phyloP scores from a whole-genome alignment of 2,329 filamentous ascomycete species.

The Alternaria tenuissima region DNA sequence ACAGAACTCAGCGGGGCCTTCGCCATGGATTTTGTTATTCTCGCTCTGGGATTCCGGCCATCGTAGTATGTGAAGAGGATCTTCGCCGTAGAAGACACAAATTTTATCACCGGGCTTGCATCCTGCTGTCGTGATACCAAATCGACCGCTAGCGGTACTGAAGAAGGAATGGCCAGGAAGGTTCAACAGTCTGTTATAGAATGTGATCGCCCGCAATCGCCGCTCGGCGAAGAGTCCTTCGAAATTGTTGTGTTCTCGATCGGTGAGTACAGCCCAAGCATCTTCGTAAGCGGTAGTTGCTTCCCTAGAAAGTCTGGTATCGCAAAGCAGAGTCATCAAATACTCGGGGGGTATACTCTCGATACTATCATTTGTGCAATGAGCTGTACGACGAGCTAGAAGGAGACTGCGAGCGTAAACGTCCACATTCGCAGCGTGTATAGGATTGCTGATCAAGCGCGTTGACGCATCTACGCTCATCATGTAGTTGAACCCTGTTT shows the following conservation, averaged over 20 bases:
- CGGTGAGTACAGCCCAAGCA: background rate
- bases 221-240: background rate
- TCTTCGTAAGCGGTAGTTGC: background rate
- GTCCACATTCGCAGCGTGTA: no score
- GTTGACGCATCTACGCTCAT: no score
- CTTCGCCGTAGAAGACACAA: background rate
- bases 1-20: background rate
- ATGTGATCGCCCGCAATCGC: background rate
- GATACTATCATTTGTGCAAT: fast-evolving
- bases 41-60: background rate
- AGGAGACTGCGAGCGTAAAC: background rate
- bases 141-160: background rate
- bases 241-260: fast-evolving
- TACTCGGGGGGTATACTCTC: background rate
- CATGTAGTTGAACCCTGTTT: no score
- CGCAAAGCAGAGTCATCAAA: background rate
- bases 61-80: background rate
- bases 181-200: fast-evolving
- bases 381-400: background rate
- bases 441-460: no score
- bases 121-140: background rate
- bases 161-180: background rate
- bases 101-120: background rate
- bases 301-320: background rate
- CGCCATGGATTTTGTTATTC: background rate